Conservation (phyloP, 305 asterid genomes). For the Fraxinus platypoda region DNA sequence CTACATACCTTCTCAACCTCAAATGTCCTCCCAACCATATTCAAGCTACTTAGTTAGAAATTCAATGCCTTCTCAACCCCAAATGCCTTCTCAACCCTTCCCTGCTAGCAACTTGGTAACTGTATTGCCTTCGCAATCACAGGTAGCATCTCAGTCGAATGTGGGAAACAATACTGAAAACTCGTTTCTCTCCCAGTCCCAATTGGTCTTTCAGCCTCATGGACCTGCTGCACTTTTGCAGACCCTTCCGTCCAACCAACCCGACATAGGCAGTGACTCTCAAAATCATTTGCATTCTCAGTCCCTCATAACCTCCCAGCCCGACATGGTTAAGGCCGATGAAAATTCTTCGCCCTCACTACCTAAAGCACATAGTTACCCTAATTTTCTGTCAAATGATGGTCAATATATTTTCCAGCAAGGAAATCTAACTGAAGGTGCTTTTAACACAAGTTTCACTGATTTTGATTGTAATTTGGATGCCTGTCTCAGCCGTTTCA, state of each 20-base stretch:
- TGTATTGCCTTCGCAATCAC: slow-evolving; percentile 19
- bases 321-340: slow-evolving; percentile 18
- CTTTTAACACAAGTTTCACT: slow-evolving; percentile 19
- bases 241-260: slow-evolving; percentile 27
- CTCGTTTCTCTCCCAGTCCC: slow-evolving; percentile 21
- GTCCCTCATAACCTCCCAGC: slow-evolving; percentile 24
- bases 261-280: slow-evolving; percentile 19
- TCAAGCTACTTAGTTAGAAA: slow-evolving; percentile 25
- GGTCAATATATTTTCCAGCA: slow-evolving; percentile 33
- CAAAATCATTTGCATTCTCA: slow-evolving; percentile 28
- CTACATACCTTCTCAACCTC: slow-evolving; percentile 20
- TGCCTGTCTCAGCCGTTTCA: slow-evolving; percentile 27
- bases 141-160: slow-evolving; percentile 24
- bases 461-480: slow-evolving; percentile 33
- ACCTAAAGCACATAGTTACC: slow-evolving; percentile 25
- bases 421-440: slow-evolving; percentile 31
- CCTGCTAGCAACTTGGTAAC: slow-evolving; percentile 19
- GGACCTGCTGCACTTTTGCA: slow-evolving; percentile 33
- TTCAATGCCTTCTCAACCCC: slow-evolving; percentile 29
- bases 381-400: slow-evolving; percentile 15
- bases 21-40: slow-evolving; percentile 18
- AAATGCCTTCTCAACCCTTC: slow-evolving; percentile 33
- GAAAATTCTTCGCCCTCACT: slow-evolving; percentile 34
- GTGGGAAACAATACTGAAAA: slow-evolving; percentile 19
- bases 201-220: slow-evolving; percentile 20